Evolutionary conservation across 2,329 filamentous ascomycete genomes (phyloP).

Genomic region (Fusarium tjaetaba): DNA sequence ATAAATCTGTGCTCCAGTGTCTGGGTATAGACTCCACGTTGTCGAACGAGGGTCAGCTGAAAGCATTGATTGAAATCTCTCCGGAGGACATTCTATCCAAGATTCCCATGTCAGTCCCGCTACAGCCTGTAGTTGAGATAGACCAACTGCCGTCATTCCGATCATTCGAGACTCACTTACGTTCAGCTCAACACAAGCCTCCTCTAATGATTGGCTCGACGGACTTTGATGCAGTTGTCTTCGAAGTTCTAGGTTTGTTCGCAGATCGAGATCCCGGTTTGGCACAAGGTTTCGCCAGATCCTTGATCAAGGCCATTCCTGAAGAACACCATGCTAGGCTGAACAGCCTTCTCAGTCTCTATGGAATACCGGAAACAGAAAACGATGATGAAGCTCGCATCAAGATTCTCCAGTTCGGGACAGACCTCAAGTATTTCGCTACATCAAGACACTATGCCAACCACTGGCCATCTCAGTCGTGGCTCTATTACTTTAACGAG

Average conservation of each 20-base stretch:
- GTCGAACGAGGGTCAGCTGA: background rate
- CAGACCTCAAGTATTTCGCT: background rate
- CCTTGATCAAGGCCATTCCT: rapidly evolving
- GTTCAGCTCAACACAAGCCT: rapidly evolving
- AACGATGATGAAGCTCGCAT: rapidly evolving
- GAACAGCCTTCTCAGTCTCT: background rate
- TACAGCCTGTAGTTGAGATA: background rate
- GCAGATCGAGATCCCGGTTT: background rate
- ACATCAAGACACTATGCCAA: background rate
- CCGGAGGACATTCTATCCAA: background rate
- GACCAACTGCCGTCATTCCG: background rate
- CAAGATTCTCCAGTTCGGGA: background rate
- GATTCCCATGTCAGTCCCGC: background rate
- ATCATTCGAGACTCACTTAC: background rate
- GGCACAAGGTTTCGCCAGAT: background rate
- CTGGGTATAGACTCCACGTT: background rate
- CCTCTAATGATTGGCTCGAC: background rate
- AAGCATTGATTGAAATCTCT: background rate
- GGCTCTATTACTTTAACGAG: slow-evolving; percentile 2
- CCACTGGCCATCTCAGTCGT: background rate
- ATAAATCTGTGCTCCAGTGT: background rate
- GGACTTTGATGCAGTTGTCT: background rate
- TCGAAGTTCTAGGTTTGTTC: background rate
- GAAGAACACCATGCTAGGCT: rapidly evolving
- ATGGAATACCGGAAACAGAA: background rate